Evolutionary conservation across 2,329 filamentous ascomycete genomes (phyloP), one percentile per base, ranked within the genome.

Genomic region (Fusarium liriodendri): DNA sequence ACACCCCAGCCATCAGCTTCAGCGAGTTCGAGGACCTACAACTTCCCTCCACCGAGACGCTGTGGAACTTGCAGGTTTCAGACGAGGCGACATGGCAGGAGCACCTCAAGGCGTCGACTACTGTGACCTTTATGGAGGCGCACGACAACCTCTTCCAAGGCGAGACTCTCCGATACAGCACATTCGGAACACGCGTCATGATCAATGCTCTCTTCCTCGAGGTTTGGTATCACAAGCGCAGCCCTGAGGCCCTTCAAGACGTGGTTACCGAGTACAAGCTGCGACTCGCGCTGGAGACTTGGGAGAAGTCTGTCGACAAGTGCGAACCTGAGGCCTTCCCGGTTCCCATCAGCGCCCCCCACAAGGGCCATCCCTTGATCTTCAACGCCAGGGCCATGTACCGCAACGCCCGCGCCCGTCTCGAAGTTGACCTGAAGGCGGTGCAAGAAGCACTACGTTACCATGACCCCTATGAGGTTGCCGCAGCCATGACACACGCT

Each of bases 321-420:
- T 98, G 95, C 82, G 96, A 98, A 85, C 93, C 95, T 3, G 97
- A 99, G 84, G 92, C 91, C 16, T 94, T 96, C 62, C 90, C 95
- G 14, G 94, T 98, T 61, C 95, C 95, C 62, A 89, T 98, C 75
- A 97, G 94, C 82, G 95, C 96, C 32, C 96, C 97, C 57, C 95
- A 98, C 85, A 97, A 97, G 83, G 95, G 95, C 18, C 97, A 98
- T 80, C 97, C 97, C 20, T 88, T 99, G 62, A 95, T 98, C 79
- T 98, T 98, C 90, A 99, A 99, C 82, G 96, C 97, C 66, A 97
- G 97, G 91, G 97, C 97, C 20, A 93, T 98, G 87, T 98, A 96
- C 84, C 93, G 97, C 74, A 98, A 98, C 83, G 97, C 96, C 57
- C 93, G 95, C 61, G 94, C 94, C 66, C 93, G 97, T 66, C 90